A percentile compares a stretch with the other conserved stretches of the same genome.
These are phyloP conservation scores for Beauveria australis DNA, from an alignment of 2,329 filamentous ascomycete genomes.

Conservation along the genomic window DNA sequence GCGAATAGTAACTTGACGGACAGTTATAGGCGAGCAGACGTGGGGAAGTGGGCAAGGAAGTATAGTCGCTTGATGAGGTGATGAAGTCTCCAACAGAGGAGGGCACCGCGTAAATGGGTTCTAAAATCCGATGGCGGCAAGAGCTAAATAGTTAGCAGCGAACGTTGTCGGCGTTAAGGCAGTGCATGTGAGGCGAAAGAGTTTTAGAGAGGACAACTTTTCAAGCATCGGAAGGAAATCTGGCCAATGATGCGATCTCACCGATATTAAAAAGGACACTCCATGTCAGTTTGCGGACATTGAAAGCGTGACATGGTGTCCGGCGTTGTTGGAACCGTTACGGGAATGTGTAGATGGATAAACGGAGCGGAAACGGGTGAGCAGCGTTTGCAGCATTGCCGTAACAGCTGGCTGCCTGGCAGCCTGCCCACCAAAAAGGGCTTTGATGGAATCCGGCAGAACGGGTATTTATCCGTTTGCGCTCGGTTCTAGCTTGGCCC, in stretches of 20 bases:
- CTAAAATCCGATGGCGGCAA: constrained; percentile 1
- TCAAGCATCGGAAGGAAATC: neutral
- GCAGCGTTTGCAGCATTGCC: neutral
- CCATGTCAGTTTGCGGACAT: neutral
- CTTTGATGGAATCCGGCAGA: neutral
- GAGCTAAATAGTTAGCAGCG: neutral
- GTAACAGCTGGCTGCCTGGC: neutral
- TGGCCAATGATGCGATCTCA: neutral
- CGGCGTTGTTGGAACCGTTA: neutral
- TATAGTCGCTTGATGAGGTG: neutral
- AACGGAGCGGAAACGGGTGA: neutral
- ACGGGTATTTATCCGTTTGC: neutral
- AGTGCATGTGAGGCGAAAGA: too few relatives aligned
- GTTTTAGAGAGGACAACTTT: neutral
- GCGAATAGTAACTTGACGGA: too few relatives aligned
- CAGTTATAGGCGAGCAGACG: too few relatives aligned
- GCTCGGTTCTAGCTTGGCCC: too few relatives aligned
- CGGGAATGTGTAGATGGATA: neutral
- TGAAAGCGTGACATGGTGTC: neutral
- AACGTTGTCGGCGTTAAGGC: constrained; percentile 1
- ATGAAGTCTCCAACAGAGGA: neutral
- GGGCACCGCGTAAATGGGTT: neutral
- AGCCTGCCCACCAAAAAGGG: neutral
- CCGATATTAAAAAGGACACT: neutral
- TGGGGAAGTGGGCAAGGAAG: neutral